Base-by-base conservation (phyloP, 441 rosid species). In the Gossypium trilobum region DNA sequence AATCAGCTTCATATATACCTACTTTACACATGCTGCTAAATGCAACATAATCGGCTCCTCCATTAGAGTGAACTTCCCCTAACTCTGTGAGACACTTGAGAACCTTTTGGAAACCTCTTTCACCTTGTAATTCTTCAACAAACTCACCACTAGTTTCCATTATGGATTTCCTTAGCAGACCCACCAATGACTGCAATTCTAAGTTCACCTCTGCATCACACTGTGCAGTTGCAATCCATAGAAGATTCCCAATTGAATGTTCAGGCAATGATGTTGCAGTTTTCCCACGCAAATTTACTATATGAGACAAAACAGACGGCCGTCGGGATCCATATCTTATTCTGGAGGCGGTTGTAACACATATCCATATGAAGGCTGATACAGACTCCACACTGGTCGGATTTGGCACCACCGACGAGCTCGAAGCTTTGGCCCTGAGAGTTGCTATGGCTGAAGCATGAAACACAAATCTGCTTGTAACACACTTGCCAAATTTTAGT, bases 401-500 rank as follows among this genome's bases (percentile, higher is more conserved):
- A 36, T 14, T 33, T 39, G 61, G 61, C 9, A 72, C 61, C 14
- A 65, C 23, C 48, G 25, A 59, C 0, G 80, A 55, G 51, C 81
- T 64, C 0, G 57, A 67, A 2, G 79, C 77, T 46, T 10, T 65
- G 7, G 64, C 73, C 71, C 82, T 85, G 29, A 83, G 82, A 19
- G 55, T 59, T 31, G 71, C 59, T 64, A 82, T 78, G 4, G 81
- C 58, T 0, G 81, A 72, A 4, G 82, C 65, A 60, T 82, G 75
- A 65, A 86, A 86, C 19, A 81, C 83, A 31, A 83, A 82, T 70
- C 91, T 86, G 60, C 66, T 72, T 0, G 89, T 86, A 4, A 74
- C 25, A 72, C 75, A 78, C 46, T 78, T 79, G 1, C 84, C 75
- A 13, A 52, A 10, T 39, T 70, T 70, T n/a, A 56, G 20, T 23